These are phyloP conservation scores for Argentina anserina DNA, from an alignment of 306 rosid genomes.

Conservation along the genomic window DNA sequence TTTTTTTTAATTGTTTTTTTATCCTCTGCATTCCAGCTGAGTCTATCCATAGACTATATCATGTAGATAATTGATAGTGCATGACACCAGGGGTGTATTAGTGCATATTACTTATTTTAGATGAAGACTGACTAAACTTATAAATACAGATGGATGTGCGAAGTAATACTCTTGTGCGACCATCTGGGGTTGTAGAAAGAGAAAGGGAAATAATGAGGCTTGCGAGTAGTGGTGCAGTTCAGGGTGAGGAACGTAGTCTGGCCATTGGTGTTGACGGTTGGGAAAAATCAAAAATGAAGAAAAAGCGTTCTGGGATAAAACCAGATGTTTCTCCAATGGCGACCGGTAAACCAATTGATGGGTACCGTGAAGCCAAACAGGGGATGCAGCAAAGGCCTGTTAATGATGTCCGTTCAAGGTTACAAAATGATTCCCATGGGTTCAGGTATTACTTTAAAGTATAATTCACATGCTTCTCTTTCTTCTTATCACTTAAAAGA, in stretches of 20 bases:
- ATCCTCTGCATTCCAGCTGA: not conserved
- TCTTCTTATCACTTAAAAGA: not conserved
- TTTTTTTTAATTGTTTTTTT: not conserved
- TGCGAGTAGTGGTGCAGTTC: constrained; percentile 61
- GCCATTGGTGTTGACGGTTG: constrained; percentile 86
- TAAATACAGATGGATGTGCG: constrained; percentile 75
- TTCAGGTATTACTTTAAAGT: constrained; percentile 68
- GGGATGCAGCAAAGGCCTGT: constrained; percentile 77
- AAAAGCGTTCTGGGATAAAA: constrained; percentile 90
- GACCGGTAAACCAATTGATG: constrained; percentile 61
- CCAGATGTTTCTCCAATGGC: constrained; percentile 75
- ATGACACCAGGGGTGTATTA: not conserved
- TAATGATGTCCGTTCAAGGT: constrained; percentile 74
- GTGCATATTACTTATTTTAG: constrained; percentile 4
- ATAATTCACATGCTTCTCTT: not conserved
- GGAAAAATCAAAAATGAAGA: constrained; percentile 97
- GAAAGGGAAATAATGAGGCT: constrained; percentile 78
- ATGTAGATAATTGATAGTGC: constrained; percentile 1
- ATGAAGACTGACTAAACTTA: constrained; percentile 32
- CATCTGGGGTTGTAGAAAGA: constrained; percentile 74
- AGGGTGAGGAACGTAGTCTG: constrained; percentile 76
- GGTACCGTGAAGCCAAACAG: constrained; percentile 79
- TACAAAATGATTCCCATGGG: constrained; percentile 75
- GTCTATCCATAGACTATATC: not conserved
- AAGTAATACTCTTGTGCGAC: constrained; percentile 68